Base-by-base conservation (phyloP, 768 basidiomycete species). In the Podaxis mareebaensis region DNA sequence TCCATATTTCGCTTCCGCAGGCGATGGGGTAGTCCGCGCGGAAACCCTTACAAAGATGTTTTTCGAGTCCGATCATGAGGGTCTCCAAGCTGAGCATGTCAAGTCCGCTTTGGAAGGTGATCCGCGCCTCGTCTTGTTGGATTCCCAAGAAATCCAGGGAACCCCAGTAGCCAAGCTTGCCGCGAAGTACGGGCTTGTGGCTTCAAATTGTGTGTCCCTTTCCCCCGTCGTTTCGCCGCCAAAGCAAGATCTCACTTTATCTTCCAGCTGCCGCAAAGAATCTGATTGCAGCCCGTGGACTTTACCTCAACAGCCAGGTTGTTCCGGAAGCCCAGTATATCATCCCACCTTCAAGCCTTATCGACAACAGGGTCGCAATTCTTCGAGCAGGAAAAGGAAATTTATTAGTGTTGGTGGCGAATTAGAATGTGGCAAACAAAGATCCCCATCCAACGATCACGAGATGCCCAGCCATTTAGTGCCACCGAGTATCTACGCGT, bases 361-460 rank as follows among this genome's bases (percentile, higher is more conserved):
- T 93, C n/a, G 86, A 88, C 67, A 77, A 74, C 10, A 81, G 78
- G 54, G 69, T 94, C 6, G 85, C 81, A 17, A 82, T 95, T 62
- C 65, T 95, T 20, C 83, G 90, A 17, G 85, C 86, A 42, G 93
- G 93, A 3, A 92, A 90, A 71, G 87, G 89, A 65, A 89, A 89
- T 52, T 77, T 88, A 65, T 70, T 85, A 42, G 80, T 92, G 44
- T 67, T 94, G 8, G 83, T 74, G 13, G 56, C 56, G 13, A 67
- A 70, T 39, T 66, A 40, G 64, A 36, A 39, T 28, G 30, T 38
- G 12, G 39, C n/a, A 20, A 33, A 33, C 33, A 33, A 33, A 11
- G 15, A n/a, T 17, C 10, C n/a, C 36, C 28, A 54, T 17, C 26
- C 28, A 8, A 30, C 20, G 17, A n/a, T 51, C 17, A 26, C 7